Conservation (phyloP, 495 filamentous ascomycete genomes). For the Lepidopterella palustris region DNA sequence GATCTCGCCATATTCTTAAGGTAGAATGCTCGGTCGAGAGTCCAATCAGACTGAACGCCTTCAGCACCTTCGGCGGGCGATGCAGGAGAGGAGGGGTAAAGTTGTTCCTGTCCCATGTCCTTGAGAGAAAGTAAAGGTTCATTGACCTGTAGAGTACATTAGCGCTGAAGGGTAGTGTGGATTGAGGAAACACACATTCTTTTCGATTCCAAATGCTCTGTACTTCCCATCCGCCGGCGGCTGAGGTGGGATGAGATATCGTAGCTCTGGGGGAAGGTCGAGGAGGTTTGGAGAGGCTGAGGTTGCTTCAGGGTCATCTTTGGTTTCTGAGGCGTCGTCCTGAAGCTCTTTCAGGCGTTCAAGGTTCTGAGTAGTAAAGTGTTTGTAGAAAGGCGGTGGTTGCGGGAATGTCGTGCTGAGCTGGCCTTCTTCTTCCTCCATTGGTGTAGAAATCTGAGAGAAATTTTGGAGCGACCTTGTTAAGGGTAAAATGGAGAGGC, state of each 20-base stretch:
- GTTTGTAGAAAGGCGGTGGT: slow-evolving; percentile 84
- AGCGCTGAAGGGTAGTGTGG: background rate
- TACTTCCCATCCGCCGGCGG: slow-evolving; percentile 69
- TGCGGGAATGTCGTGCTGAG: slow-evolving; percentile 60
- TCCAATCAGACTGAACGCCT: slow-evolving; percentile 37
- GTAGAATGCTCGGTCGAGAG: slow-evolving; percentile 63
- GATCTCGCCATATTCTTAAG: slow-evolving; percentile 75
- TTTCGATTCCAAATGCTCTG: slow-evolving; percentile 62
- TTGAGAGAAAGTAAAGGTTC: slow-evolving; percentile 61
- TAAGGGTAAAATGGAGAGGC: background rate
- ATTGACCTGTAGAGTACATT: slow-evolving; percentile 42
- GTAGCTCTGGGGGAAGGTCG: slow-evolving; percentile 62
- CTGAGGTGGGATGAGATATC: slow-evolving; percentile 69
- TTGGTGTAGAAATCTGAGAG: slow-evolving; percentile 16
- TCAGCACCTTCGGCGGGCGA: slow-evolving; percentile 38
- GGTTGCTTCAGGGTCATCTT: slow-evolving; percentile 9
- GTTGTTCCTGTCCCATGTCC: slow-evolving; percentile 61
- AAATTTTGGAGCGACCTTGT: background rate
- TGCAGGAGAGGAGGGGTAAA: slow-evolving; percentile 52
- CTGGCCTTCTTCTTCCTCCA: slow-evolving; percentile 49
- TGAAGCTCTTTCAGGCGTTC: slow-evolving; percentile 53
- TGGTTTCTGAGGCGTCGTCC: background rate
- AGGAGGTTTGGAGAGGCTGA: slow-evolving; percentile 40
- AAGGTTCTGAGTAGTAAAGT: slow-evolving; percentile 76
- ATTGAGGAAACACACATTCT: slow-evolving; percentile 46